A percentile compares a stretch with the other conserved stretches of the same genome.
These are phyloP conservation scores for Globisporangium rhizosaccharum DNA, from an alignment of 352 stramenopile genomes.

Conservation along the genomic window DNA sequence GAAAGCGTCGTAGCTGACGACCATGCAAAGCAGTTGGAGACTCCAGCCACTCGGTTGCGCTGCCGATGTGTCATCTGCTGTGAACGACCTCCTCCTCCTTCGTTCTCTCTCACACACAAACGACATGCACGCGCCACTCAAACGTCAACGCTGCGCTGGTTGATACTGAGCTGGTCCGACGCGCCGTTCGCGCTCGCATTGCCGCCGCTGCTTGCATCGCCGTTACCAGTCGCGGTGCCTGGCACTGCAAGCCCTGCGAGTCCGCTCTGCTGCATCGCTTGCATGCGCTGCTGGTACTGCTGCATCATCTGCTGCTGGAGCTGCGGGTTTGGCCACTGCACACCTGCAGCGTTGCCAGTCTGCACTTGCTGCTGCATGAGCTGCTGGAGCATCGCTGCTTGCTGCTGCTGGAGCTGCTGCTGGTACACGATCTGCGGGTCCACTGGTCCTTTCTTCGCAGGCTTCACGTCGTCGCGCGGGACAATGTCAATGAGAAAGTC, in stretches of 20 bases:
- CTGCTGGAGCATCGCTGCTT: slow-evolving; percentile 85
- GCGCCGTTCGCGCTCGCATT: slow-evolving; percentile 22
- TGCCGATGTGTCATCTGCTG: not conserved
- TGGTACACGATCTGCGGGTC: slow-evolving; percentile 81
- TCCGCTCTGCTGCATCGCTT: slow-evolving; percentile 43
- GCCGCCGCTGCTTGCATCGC: slow-evolving; percentile 18
- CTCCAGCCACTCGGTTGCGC: too few species aligned
- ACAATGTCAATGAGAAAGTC: slow-evolving; percentile 93
- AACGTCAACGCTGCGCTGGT: slow-evolving; percentile 76
- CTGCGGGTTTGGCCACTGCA: slow-evolving; percentile 75
- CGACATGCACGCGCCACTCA: slow-evolving; percentile 9
- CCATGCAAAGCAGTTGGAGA: too few species aligned
- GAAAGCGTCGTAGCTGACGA: too few species aligned
- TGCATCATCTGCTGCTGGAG: slow-evolving; percentile 87
- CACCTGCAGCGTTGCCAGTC: slow-evolving; percentile 35
- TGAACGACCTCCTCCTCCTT: not conserved
- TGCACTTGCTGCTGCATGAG: slow-evolving; percentile 80
- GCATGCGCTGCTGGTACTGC: slow-evolving; percentile 85
- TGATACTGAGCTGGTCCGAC: slow-evolving; percentile 64
- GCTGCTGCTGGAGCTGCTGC: slow-evolving; percentile 85
- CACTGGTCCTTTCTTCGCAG: slow-evolving; percentile 73
- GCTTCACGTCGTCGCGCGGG: slow-evolving; percentile 84
- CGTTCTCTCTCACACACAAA: not conserved
- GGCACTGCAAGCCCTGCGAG: not conserved
- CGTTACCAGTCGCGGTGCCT: slow-evolving; percentile 7